Conservation (phyloP, 495 filamentous ascomycete genomes). For the Pyrenula massariospora region DNA sequence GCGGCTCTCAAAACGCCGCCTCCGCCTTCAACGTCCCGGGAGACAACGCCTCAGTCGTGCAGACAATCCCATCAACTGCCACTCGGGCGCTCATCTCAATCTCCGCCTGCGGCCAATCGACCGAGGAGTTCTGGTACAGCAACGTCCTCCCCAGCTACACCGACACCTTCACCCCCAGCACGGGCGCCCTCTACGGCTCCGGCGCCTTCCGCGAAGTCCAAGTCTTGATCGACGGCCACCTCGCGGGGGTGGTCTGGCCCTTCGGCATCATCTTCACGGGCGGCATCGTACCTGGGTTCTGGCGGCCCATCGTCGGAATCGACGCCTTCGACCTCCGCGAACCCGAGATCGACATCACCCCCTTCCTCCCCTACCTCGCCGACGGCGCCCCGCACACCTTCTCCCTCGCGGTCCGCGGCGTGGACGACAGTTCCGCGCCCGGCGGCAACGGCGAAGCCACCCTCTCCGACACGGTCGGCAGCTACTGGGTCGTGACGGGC, state of each 20-base stretch:
- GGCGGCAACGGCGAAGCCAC: constrained; percentile 23
- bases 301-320: constrained; percentile 77
- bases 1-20: constrained; percentile 35
- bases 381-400: constrained; percentile 57
- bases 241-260: constrained; percentile 76
- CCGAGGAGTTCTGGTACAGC: constrained; percentile 84
- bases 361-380: constrained; percentile 58
- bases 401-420: constrained; percentile 55
- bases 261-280: constrained; percentile 85
- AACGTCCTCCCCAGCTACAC: constrained; percentile 61
- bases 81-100: constrained; percentile 66
- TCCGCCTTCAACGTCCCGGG: constrained; percentile 63
- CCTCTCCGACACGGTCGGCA: constrained; percentile 49
- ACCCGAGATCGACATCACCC: constrained; percentile 76
- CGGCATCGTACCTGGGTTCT: constrained; percentile 69
- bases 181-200: constrained; percentile 52
- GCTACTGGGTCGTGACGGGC: constrained; percentile 72
- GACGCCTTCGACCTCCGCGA: constrained; percentile 74
- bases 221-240: constrained; percentile 59
- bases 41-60: constrained; percentile 42
- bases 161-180: constrained; percentile 44
- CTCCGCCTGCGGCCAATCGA: constrained; percentile 63
- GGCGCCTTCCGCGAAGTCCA: constrained; percentile 79
- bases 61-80: constrained; percentile 48
- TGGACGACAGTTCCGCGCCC: constrained; percentile 32